Evolutionary conservation across 2,329 filamentous ascomycete genomes (phyloP).

Genomic region (Phymatotrichopsis omnivora): DNA sequence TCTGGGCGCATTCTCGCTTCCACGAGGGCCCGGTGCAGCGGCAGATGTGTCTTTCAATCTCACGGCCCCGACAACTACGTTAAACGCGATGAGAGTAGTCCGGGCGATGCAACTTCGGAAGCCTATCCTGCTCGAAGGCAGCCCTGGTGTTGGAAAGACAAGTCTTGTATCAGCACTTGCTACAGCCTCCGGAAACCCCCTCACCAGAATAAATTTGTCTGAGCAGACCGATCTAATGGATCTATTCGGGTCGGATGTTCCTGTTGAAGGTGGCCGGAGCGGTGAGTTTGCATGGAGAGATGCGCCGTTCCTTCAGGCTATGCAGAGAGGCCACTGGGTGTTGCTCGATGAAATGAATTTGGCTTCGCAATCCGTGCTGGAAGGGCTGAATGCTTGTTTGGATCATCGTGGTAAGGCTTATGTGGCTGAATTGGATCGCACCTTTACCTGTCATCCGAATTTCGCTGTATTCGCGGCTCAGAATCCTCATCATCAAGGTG

Average conservation of each 20-base stretch:
- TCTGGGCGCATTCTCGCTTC: conserved; percentile 66
- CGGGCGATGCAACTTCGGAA: conserved; percentile 81
- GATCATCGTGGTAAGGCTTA: conserved; percentile 96
- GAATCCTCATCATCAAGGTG: conserved; percentile 94
- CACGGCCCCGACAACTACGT: conserved; percentile 76
- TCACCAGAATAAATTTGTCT: conserved; percentile 92
- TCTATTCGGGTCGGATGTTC: conserved; percentile 91
- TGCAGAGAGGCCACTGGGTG: conserved; percentile 96
- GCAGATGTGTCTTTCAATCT: conserved; percentile 61
- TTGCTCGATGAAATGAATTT: conserved; percentile 97
- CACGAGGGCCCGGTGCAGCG: conserved; percentile 42
- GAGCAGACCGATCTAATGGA: conserved; percentile 98
- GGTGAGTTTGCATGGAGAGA: conserved; percentile 93
- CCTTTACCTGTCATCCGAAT: conserved; percentile 76
- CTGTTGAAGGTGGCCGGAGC: conserved; percentile 80
- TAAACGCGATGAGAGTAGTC: conserved; percentile 83
- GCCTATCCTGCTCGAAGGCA: conserved; percentile 89
- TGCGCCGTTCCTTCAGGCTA: conserved; percentile 86
- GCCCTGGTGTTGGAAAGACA: conserved; percentile 96
- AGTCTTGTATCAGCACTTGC: conserved; percentile 82
- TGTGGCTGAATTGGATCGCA: conserved; percentile 87
- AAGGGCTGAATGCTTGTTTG: conserved; percentile 90
- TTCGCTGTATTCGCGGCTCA: conserved; percentile 96
- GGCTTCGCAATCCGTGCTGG: conserved; percentile 89
- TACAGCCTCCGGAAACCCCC: conserved; percentile 62